Evolutionary conservation across 495 filamentous ascomycete species (phyloP).

Genomic region (Annulohypoxylon stygium): DNA sequence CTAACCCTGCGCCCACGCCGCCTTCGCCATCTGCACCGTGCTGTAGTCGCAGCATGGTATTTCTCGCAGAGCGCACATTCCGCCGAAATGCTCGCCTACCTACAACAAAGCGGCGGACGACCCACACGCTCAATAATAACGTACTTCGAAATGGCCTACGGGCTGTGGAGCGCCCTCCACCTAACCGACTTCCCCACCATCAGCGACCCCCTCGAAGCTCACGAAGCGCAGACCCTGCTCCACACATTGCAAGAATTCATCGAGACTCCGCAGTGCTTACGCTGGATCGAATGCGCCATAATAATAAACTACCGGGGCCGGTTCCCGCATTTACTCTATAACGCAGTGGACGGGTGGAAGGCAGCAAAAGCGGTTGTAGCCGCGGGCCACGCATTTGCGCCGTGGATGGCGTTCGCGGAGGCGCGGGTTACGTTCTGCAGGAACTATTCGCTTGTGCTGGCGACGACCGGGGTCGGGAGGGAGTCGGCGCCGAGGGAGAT

Average conservation of each 20-base stretch:
- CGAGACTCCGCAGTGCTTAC: slow-evolving; percentile 38
- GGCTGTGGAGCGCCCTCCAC: slow-evolving; percentile 43
- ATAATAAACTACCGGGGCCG: slow-evolving; percentile 48
- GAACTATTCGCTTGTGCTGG: slow-evolving; percentile 25
- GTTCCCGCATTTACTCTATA: slow-evolving; percentile 42
- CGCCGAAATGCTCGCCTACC: slow-evolving; percentile 19
- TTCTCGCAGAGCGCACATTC: slow-evolving; percentile 31
- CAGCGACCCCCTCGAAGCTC: slow-evolving; percentile 31
- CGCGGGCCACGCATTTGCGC: slow-evolving; percentile 9
- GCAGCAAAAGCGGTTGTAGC: slow-evolving; percentile 1
- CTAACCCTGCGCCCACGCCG: slow-evolving; percentile 29
- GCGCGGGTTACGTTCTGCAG: slow-evolving; percentile 18
- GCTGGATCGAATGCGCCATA: slow-evolving; percentile 49
- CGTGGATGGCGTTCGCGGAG: slow-evolving; percentile 31
- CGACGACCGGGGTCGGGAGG: slow-evolving; percentile 25
- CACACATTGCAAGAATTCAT: slow-evolving; percentile 33
- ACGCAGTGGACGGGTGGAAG: slow-evolving; percentile 37
- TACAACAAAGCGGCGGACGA: slow-evolving; percentile 11
- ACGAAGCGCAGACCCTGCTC: slow-evolving; percentile 24
- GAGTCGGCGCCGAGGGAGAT: slow-evolving; percentile 21
- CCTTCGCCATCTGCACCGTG: slow-evolving; percentile 33
- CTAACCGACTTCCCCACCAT: slow-evolving; percentile 32
- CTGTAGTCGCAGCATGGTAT: slow-evolving; percentile 38
- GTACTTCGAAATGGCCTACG: slow-evolving; percentile 51
- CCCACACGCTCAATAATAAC: neutral